Percentiles rank a stretch among this genome's conserved stretches.
These are phyloP conservation scores for Exophiala lecanii-corni DNA, from an alignment of 2,329 filamentous ascomycete genomes.

Conservation along the genomic window DNA sequence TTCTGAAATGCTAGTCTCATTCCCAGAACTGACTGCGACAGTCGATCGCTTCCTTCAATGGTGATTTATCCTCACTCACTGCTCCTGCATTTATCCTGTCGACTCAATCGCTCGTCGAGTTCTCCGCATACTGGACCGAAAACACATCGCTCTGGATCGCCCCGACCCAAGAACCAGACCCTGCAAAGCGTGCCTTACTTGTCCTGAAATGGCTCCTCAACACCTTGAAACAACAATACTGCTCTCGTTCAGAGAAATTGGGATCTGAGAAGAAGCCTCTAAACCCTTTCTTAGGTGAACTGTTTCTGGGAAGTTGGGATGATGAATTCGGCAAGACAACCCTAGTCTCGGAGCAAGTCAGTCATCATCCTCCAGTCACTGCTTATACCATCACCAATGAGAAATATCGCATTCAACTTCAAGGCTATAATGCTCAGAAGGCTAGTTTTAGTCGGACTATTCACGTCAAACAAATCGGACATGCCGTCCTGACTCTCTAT, in stretches of 20 bases:
- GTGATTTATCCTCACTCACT: constrained; percentile 74
- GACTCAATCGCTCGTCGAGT: constrained; percentile 61
- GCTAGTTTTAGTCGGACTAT: constrained; percentile 92
- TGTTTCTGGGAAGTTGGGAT: constrained; percentile 88
- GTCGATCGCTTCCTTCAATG: constrained; percentile 78
- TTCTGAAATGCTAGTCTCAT: not conserved
- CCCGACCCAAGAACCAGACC: constrained; percentile 67
- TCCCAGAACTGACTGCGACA: constrained; percentile 23
- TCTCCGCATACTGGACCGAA: constrained; percentile 70
- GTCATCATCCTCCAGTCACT: constrained; percentile 89
- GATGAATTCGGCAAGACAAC: constrained; percentile 72
- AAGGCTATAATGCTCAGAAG: constrained; percentile 94
- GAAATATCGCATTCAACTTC: constrained; percentile 67
- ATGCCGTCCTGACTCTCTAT: constrained; percentile 71
- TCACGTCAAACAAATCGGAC: constrained; percentile 89
- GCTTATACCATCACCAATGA: constrained; percentile 90
- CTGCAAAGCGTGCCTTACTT: constrained; percentile 68
- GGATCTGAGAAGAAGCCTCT: constrained; percentile 97
- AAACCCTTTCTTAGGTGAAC: constrained; percentile 91
- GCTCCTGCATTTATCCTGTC: constrained; percentile 80
- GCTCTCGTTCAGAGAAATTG: constrained; percentile 68
- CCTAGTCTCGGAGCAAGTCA: constrained; percentile 89
- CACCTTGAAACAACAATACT: constrained; percentile 78
- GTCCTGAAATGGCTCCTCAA: constrained; percentile 90
- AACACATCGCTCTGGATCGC: constrained; percentile 69